phyloP scores from a whole-genome alignment of 2,329 filamentous ascomycete genomes.

The Zymoseptoria pseudotritici region DNA sequence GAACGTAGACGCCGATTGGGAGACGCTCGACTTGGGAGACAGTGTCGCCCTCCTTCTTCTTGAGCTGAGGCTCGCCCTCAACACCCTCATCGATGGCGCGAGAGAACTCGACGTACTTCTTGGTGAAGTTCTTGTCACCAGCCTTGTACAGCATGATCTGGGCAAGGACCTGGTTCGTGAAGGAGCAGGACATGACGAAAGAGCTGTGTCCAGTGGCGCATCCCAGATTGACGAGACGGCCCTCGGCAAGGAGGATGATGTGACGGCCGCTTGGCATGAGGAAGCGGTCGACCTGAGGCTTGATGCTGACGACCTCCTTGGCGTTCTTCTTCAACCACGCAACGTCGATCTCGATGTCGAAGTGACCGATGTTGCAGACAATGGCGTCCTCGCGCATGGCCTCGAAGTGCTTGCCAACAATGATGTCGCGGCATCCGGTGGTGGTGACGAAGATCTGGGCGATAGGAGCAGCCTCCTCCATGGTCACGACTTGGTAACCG shows the following conservation, averaged over 20 bases:
- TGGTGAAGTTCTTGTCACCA: conserved; percentile 73
- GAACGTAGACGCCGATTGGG: conserved; percentile 84
- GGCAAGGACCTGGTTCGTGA: conserved; percentile 99
- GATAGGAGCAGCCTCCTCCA: conserved; percentile 84
- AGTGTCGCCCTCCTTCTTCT: conserved; percentile 47
- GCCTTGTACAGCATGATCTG: conserved; percentile 98
- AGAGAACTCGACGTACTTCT: conserved; percentile 95
- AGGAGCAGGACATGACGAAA: conserved; percentile 99
- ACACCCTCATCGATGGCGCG: conserved; percentile 29
- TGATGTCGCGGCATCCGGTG: conserved; percentile 97
- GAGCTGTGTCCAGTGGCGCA: conserved; percentile 99
- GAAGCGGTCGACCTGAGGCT: conserved; percentile 99
- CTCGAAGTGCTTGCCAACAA: conserved; percentile 87
- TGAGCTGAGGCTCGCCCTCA: conserved; percentile 23
- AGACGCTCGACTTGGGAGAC: conserved; percentile 59
- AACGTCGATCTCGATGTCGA: conserved; percentile 99
- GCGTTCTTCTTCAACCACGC: conserved; percentile 98
- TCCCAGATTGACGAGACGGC: conserved; percentile 97
- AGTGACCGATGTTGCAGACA: conserved; percentile 99
- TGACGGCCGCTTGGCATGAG: conserved; percentile 86
- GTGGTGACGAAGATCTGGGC: conserved; percentile 99
- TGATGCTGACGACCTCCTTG: conserved; percentile 92
- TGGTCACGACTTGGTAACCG: conserved; percentile 92
- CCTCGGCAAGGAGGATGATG: conserved; percentile 98
- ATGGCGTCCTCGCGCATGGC: conserved; percentile 95